These are phyloP conservation scores for Aspergillus conjunctus DNA, from an alignment of 495 filamentous ascomycete species.

Conservation along the genomic window DNA sequence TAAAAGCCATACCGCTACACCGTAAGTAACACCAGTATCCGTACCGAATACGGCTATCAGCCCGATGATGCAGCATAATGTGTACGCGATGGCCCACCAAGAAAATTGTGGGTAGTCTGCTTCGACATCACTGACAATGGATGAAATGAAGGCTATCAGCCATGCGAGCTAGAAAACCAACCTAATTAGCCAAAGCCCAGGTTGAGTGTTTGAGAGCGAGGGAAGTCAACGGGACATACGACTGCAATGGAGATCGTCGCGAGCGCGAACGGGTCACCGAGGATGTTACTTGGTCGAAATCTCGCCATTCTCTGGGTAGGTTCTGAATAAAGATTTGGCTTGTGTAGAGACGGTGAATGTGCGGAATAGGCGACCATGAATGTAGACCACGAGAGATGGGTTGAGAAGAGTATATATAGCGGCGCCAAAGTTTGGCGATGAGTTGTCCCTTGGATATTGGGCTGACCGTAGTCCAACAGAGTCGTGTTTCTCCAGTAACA, in stretches of 20 bases:
- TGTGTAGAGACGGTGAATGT: conserved; percentile 72
- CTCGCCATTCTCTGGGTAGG: conserved; percentile 47
- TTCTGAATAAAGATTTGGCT: conserved; percentile 63
- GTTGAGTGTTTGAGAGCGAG: not conserved
- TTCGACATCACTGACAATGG: conserved; percentile 71
- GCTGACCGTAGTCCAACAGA: no score
- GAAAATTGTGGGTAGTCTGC: conserved; percentile 74
- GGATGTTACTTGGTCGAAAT: conserved; percentile 81
- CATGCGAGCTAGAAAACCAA: conserved; percentile 72
- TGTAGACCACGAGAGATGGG: conserved; percentile 26
- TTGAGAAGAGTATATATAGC: conserved; percentile 16
- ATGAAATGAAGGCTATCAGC: conserved; percentile 87
- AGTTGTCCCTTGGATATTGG: conserved; percentile 8
- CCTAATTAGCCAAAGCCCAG: conserved; percentile 8
- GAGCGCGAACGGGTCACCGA: conserved; percentile 95
- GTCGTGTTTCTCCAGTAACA: no score
- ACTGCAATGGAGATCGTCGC: conserved; percentile 90
- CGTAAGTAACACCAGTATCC: conserved; percentile 80
- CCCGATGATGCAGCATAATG: conserved; percentile 78
- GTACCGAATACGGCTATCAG: conserved; percentile 78
- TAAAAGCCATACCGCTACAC: conserved; percentile 69
- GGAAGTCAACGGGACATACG: conserved; percentile 57
- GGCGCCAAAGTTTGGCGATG: conserved; percentile 6
- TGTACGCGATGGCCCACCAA: conserved; percentile 89
- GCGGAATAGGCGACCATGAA: conserved; percentile 47